phyloP scores from a whole-genome alignment of 2,329 filamentous ascomycete species.

The Curvularia lunata region DNA sequence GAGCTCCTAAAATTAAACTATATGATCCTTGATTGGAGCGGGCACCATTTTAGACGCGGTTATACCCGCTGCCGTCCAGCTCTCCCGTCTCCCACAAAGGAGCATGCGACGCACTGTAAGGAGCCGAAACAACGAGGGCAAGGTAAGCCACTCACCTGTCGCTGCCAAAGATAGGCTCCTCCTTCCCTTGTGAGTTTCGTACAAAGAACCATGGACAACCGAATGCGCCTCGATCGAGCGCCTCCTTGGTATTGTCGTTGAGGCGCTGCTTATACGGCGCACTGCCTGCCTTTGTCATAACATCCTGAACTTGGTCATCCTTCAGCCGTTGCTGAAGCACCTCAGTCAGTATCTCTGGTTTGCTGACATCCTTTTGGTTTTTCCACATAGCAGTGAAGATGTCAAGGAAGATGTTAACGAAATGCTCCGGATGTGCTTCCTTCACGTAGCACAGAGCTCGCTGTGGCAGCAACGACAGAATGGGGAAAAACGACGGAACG shows the following conservation, averaged over 20 bases:
- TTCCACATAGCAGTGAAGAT: constrained; percentile 70
- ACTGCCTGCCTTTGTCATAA: constrained; percentile 61
- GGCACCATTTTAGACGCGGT: constrained; percentile 15
- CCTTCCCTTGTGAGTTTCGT: constrained; percentile 61
- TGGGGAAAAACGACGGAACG: constrained; percentile 60
- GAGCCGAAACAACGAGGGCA: not conserved
- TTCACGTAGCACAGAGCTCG: constrained; percentile 73
- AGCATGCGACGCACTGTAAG: constrained; percentile 1
- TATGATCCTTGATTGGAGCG: constrained; percentile 14
- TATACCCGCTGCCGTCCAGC: constrained; percentile 9
- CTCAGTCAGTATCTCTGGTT: constrained; percentile 60
- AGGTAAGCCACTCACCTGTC: constrained; percentile 60
- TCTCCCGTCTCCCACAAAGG: not conserved
- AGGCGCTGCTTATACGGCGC: constrained; percentile 62
- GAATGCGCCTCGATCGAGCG: constrained; percentile 71
- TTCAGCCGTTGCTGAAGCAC: constrained; percentile 58
- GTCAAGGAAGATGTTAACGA: constrained; percentile 61
- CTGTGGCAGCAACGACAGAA: constrained; percentile 64
- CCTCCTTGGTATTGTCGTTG: constrained; percentile 65
- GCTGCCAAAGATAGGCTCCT: constrained; percentile 78
- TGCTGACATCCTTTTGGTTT: constrained; percentile 64
- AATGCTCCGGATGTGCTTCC: constrained; percentile 56
- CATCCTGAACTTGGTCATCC: constrained; percentile 59
- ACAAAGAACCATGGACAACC: constrained; percentile 80
- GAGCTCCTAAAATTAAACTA: constrained; percentile 7